phyloP scores from a whole-genome alignment of 2,329 filamentous ascomycete genomes.

The Trichoderma sp. region DNA sequence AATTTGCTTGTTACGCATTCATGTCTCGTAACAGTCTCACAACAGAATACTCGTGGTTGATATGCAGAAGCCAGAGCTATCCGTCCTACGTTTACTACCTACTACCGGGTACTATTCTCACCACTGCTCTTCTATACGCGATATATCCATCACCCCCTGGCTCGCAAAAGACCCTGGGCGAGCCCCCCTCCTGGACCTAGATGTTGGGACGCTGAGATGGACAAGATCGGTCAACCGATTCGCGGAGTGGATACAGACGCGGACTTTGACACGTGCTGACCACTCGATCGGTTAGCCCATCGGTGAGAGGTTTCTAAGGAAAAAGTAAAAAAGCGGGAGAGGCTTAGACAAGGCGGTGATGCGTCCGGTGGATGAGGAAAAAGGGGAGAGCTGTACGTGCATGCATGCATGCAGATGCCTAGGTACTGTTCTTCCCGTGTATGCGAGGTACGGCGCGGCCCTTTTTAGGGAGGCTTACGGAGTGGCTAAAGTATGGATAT shows the following conservation, averaged over 20 bases:
- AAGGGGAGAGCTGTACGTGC: not conserved
- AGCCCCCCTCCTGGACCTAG: not conserved
- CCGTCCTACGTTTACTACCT: not conserved
- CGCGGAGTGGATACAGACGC: slow-evolving; percentile 12
- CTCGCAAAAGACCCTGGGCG: not conserved
- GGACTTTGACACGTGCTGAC: not conserved
- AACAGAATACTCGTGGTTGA: not conserved
- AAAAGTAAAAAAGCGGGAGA: not conserved
- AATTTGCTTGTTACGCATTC: not conserved
- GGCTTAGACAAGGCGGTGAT: slow-evolving; percentile 1
- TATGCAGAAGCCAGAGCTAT: not conserved
- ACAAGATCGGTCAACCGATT: slow-evolving; percentile 11
- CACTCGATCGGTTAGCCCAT: slow-evolving; percentile 10
- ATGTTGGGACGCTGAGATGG: not conserved
- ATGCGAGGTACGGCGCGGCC: not conserved
- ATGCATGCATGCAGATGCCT: not conserved
- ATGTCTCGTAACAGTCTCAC: not conserved
- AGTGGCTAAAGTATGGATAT: not conserved
- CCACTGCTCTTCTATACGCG: not conserved
- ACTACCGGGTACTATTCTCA: not conserved
- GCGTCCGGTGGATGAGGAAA: not conserved
- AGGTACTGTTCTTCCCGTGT: not conserved
- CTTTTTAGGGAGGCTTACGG: not conserved
- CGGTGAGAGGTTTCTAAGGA: not conserved
- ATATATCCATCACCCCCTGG: not conserved